Evolutionary conservation across 805 yeast species (phyloP).

Genomic region (Saccharomycopsis amapae): DNA sequence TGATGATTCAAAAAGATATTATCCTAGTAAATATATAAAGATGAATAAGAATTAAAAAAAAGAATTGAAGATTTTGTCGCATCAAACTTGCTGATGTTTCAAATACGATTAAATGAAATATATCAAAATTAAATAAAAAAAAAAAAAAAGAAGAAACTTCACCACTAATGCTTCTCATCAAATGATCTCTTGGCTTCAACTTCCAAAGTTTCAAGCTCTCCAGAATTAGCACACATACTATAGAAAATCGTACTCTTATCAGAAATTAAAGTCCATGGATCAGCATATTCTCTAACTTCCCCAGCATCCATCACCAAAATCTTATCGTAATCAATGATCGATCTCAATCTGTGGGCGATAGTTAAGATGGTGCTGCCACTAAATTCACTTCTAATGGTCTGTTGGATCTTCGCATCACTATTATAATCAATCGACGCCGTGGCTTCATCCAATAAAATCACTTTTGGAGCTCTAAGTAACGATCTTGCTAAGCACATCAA

Average conservation of each 20-base stretch:
- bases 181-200: constrained; percentile 66
- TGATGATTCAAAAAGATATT: too few species aligned
- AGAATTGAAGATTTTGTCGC: too few species aligned
- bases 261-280: constrained; percentile 54
- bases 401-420: constrained; percentile 73
- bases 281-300: constrained; percentile 63
- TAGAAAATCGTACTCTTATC: constrained; percentile 47
- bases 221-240: constrained; percentile 79
- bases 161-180: too few species aligned
- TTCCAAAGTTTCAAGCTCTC: constrained; percentile 74
- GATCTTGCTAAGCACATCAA: constrained; percentile 76
- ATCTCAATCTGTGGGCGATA: constrained; percentile 78
- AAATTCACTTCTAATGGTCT: constrained; percentile 71
- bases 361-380: constrained; percentile 66
- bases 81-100: too few species aligned
- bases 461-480: constrained; percentile 59
- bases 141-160: too few species aligned
- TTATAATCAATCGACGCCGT: constrained; percentile 82
- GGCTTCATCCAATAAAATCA: constrained; percentile 75
- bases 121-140: too few species aligned
- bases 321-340: constrained; percentile 77
- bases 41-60: too few species aligned
- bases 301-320: constrained; percentile 82
- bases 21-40: too few species aligned
- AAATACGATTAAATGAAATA: too few species aligned